Conservation (phyloP, 202 grass and related monocot genomes). For the Zizania palustris region DNA sequence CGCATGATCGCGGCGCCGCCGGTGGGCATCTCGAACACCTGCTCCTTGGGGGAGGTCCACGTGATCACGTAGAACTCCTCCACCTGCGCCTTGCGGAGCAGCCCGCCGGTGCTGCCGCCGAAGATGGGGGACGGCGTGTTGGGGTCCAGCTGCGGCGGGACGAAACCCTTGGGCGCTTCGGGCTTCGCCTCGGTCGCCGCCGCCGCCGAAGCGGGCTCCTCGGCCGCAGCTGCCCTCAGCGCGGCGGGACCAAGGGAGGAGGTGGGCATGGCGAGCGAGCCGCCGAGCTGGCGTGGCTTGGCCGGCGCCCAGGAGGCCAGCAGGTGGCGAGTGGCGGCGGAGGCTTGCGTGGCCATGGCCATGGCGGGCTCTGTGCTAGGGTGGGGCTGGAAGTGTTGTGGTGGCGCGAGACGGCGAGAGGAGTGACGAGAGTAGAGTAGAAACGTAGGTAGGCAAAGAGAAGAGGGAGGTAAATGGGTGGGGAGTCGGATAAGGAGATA, state of each 20-base stretch:
- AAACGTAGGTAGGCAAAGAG: too few relatives aligned
- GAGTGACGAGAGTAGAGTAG: not conserved
- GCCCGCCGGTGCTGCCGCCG: slow-evolving; percentile 92
- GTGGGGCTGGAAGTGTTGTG: too few relatives aligned
- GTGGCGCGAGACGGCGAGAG: slow-evolving; percentile 1
- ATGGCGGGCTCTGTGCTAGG: slow-evolving; percentile 41
- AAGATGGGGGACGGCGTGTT: slow-evolving; percentile 95
- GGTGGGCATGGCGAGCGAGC: slow-evolving; percentile 22
- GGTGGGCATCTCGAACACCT: slow-evolving; percentile 98
- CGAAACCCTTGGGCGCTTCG: slow-evolving; percentile 76
- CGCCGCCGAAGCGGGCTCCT: not conserved
- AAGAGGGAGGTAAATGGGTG: slow-evolving; percentile 13
- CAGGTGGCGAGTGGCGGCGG: slow-evolving; percentile 49
- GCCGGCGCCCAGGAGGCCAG: slow-evolving; percentile 44
- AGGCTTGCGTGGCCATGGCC: slow-evolving; percentile 92
- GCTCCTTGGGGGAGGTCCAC: slow-evolving; percentile 94
- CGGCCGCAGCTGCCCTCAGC: slow-evolving; percentile 28
- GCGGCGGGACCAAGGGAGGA: slow-evolving; percentile 34
- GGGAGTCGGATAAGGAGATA: slow-evolving; percentile 75
- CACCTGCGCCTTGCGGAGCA: slow-evolving; percentile 97
- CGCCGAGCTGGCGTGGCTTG: slow-evolving; percentile 26
- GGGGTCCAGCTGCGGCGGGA: slow-evolving; percentile 93
- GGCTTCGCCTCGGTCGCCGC: not conserved
- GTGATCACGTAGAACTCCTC: slow-evolving; percentile 99
- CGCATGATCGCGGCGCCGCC: slow-evolving; percentile 96